A percentile compares a stretch with the other conserved stretches of the same genome.
Evolutionary conservation across 805 yeast species (phyloP).

Genomic region (Saccharomycopsis sp.): DNA sequence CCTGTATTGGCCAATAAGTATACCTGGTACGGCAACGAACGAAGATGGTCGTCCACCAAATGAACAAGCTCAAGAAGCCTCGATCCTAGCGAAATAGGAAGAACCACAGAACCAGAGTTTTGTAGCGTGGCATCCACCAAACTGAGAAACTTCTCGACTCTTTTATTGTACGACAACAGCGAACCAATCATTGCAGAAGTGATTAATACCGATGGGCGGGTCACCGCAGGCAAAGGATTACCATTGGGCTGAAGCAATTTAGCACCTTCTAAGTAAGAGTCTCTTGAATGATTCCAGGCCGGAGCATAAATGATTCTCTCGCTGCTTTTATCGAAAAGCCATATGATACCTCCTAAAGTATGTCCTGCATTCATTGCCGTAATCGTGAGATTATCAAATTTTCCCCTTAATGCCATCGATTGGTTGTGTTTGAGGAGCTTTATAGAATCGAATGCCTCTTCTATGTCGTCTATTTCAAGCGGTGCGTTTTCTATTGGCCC

Average conservation of each 20-base stretch:
- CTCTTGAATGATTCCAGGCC: slow-evolving; percentile 92
- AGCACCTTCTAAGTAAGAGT: slow-evolving; percentile 73
- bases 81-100: slow-evolving; percentile 79
- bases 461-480: slow-evolving; percentile 68
- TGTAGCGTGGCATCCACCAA: slow-evolving; percentile 59
- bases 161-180: slow-evolving; percentile 48
- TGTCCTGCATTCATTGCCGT: slow-evolving; percentile 91
- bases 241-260: slow-evolving; percentile 50
- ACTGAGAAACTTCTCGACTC: slow-evolving; percentile 58
- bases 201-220: slow-evolving; percentile 75
- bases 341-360: slow-evolving; percentile 86
- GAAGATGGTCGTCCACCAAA: slow-evolving; percentile 60
- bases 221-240: slow-evolving; percentile 52
- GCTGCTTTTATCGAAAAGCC: slow-evolving; percentile 67
- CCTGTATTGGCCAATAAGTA: slow-evolving; percentile 73
- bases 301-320: slow-evolving; percentile 87
- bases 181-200: slow-evolving; percentile 68
- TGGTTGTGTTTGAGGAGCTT: slow-evolving; percentile 73
- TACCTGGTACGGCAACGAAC: slow-evolving; percentile 45
- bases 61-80: slow-evolving; percentile 75
- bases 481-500: slow-evolving; percentile 60
- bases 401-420: slow-evolving; percentile 55
- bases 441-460: slow-evolving; percentile 69
- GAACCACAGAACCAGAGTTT: slow-evolving; percentile 61
- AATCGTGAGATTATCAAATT: slow-evolving; percentile 34